These are phyloP conservation scores for Takakia lepidozioides DNA, from an alignment of 225 moss, liverwort and hornwort genomes.

Conservation along the genomic window DNA sequence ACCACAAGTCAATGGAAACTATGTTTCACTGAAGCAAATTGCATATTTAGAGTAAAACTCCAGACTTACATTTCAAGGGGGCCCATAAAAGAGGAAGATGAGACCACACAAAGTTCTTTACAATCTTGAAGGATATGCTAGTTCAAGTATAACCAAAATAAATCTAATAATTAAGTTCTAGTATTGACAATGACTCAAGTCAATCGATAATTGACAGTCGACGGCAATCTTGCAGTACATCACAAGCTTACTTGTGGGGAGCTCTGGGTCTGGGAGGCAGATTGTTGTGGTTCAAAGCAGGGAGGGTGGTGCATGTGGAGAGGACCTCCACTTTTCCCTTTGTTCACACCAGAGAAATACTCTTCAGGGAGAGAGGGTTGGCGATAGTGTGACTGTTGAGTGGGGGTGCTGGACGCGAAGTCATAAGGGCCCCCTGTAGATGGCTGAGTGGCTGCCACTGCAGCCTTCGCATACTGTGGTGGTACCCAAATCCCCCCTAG, in stretches of 20 bases:
- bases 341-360: constrained; percentile 5
- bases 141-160: too few species aligned
- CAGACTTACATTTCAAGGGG: too few species aligned
- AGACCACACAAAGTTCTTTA: background rate
- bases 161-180: background rate
- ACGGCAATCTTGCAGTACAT: too few species aligned
- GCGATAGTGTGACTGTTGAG: too few species aligned
- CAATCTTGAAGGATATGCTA: too few species aligned
- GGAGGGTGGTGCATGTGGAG: constrained; percentile 10
- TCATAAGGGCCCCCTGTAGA: constrained; percentile 28
- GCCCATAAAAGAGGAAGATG: too few species aligned
- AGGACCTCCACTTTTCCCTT: constrained; percentile 13
- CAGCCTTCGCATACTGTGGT: constrained; percentile 4
- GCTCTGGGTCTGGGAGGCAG: constrained; percentile 21
- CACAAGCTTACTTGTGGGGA: constrained; percentile 12
- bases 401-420: constrained; percentile 4
- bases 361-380: constrained; percentile 12
- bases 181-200: too few species aligned
- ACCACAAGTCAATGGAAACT: too few species aligned
- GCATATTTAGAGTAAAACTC: too few species aligned
- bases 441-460: constrained; percentile 13
- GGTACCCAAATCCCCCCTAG: constrained; percentile 19
- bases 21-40: too few species aligned
- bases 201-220: too few species aligned
- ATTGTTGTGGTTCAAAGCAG: constrained; percentile 13